A percentile compares a stretch with the other conserved stretches of the same genome.
Evolutionary conservation across 805 yeast genomes (phyloP).

Genomic region (Ogataea methylovora): DNA sequence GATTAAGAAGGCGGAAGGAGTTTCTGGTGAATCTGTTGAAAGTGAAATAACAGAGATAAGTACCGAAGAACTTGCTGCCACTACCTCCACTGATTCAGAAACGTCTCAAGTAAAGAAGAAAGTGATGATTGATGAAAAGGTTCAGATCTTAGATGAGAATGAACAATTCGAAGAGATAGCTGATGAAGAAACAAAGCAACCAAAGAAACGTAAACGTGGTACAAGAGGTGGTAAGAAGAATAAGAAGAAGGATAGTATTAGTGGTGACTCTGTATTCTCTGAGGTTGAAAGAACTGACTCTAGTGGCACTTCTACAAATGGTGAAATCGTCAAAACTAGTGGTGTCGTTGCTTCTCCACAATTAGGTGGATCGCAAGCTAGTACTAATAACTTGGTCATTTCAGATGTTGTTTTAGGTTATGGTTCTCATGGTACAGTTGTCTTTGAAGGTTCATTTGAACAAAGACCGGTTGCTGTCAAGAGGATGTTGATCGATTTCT

Average conservation of each 20-base stretch:
- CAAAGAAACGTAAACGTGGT: conserved; percentile 72
- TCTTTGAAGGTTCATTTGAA: conserved; percentile 83
- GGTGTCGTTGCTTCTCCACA: conserved; percentile 1
- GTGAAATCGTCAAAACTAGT: background rate
- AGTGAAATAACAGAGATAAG: background rate
- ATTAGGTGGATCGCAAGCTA: background rate
- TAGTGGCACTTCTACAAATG: background rate
- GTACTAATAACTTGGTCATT: conserved; percentile 40
- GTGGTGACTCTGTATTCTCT: conserved; percentile 2
- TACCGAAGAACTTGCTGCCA: background rate
- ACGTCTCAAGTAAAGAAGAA: conserved; percentile 3
- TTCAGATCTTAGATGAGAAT: conserved; percentile 4
- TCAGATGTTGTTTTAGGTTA: conserved; percentile 80
- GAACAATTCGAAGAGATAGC: conserved; percentile 16
- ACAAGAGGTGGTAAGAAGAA: conserved; percentile 73
- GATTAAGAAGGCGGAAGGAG: background rate
- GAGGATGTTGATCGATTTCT: conserved; percentile 86
- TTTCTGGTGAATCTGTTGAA: conserved; percentile 4
- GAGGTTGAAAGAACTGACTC: conserved; percentile 2
- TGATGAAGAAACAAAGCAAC: conserved; percentile 17
- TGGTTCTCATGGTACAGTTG: conserved; percentile 96
- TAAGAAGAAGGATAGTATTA: conserved; percentile 25
- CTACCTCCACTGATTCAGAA: background rate
- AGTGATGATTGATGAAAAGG: conserved; percentile 10
- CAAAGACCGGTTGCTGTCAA: conserved; percentile 94